A percentile compares a stretch with the other conserved stretches of the same genome.
phyloP scores from a whole-genome alignment of 2,329 filamentous ascomycete genomes.

The Monosporascus cannonballus region DNA sequence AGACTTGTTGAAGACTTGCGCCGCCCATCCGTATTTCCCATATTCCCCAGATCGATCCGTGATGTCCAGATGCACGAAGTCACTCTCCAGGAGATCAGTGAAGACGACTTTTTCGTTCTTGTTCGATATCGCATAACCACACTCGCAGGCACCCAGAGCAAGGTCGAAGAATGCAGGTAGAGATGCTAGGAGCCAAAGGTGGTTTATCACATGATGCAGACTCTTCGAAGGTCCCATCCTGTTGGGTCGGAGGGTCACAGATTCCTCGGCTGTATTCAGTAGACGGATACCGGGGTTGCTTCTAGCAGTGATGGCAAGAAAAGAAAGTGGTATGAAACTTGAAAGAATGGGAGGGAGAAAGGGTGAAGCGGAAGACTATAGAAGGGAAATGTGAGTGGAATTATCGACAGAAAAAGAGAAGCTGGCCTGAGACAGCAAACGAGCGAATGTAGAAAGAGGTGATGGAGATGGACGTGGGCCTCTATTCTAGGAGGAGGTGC shows the following conservation, averaged over 20 bases:
- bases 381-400: neutral
- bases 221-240: neutral
- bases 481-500: neutral
- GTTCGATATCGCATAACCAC: constrained; percentile 58
- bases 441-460: neutral
- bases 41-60: constrained; percentile 37
- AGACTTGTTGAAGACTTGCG: constrained; percentile 62
- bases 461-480: neutral
- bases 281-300: neutral
- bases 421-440: neutral
- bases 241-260: neutral
- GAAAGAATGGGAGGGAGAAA: neutral
- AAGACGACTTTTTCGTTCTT: constrained; percentile 43
- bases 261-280: neutral
- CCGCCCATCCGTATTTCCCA: constrained; percentile 43
- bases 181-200: constrained; percentile 9
- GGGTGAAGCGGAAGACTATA: neutral
- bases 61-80: constrained; percentile 55
- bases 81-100: constrained; percentile 64
- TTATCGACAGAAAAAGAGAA: neutral
- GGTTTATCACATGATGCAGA: constrained; percentile 4
- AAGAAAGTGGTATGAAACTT: neutral
- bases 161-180: constrained; percentile 11
- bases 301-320: neutral
- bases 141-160: constrained; percentile 54